These are phyloP conservation scores for Przewalskia tangutica DNA, from an alignment of 257 asterid species.

Conservation along the genomic window DNA sequence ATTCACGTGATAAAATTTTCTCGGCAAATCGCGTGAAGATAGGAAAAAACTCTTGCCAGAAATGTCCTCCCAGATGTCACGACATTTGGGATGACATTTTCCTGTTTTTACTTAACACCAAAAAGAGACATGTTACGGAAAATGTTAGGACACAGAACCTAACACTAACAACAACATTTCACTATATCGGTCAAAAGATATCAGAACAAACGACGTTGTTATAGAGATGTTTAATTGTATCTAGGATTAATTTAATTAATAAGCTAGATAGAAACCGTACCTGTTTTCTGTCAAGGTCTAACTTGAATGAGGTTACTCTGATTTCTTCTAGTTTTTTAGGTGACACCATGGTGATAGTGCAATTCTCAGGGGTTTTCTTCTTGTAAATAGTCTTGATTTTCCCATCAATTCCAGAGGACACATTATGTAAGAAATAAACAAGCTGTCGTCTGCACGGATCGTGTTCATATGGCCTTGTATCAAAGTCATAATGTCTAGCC, in stretches of 20 bases:
- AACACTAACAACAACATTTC: too few relatives aligned
- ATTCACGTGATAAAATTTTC: too few relatives aligned
- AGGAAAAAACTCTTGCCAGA: too few relatives aligned
- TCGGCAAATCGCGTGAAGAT: too few relatives aligned
- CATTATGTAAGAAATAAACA: conserved; percentile 34
- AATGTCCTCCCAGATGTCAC: too few relatives aligned
- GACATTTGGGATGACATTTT: too few relatives aligned
- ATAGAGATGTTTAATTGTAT: too few relatives aligned
- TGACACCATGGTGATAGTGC: conserved; percentile 25
- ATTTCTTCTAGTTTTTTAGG: conserved; percentile 33
- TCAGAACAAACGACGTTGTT: not conserved
- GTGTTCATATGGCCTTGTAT: conserved; percentile 41
- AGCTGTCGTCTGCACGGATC: conserved; percentile 55
- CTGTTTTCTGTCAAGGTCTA: conserved; percentile 30
- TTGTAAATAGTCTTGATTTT: conserved; percentile 35
- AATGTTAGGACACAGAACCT: too few relatives aligned
- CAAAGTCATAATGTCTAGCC: conserved; percentile 49
- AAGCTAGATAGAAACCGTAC: conserved; percentile 14
- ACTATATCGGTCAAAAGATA: too few relatives aligned
- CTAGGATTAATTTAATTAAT: not conserved
- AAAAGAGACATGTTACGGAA: too few relatives aligned
- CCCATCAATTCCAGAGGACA: conserved; percentile 22
- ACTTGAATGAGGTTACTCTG: conserved; percentile 23
- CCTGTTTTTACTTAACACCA: too few relatives aligned
- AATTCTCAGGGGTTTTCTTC: conserved; percentile 18